Evolutionary conservation across 2,329 filamentous ascomycete genomes (phyloP).

Genomic region (Xylaria sp.): DNA sequence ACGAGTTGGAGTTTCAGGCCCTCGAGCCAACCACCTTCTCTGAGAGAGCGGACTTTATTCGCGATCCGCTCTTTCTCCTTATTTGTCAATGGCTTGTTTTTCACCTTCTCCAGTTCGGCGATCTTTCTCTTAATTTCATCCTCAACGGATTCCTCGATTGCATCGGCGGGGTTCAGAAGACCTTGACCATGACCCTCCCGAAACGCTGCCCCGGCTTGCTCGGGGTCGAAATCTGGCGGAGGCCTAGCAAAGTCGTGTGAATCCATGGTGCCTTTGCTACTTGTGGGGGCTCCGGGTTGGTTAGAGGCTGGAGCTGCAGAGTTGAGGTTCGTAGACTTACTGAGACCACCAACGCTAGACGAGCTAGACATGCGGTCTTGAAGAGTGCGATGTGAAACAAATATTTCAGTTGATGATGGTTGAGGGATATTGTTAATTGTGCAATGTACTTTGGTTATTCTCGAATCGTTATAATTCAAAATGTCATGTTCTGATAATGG

Average conservation of each 20-base stretch:
- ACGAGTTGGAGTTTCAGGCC: constrained; percentile 32
- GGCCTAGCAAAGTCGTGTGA: constrained; percentile 27
- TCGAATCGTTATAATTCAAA: background rate
- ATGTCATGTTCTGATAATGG: background rate
- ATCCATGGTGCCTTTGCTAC: background rate
- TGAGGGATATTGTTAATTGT: background rate
- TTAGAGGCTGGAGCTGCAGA: background rate
- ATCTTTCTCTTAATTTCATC: constrained; percentile 35
- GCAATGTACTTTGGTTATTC: background rate
- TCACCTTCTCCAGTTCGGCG: constrained; percentile 24
- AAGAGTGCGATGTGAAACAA: background rate
- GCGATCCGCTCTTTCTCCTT: constrained; percentile 36
- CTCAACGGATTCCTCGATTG: constrained; percentile 36
- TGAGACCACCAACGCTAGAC: background rate
- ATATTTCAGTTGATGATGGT: background rate
- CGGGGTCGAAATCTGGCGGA: constrained; percentile 35
- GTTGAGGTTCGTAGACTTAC: background rate
- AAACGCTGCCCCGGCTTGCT: constrained; percentile 16
- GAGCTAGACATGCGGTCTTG: background rate
- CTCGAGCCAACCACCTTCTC: constrained; percentile 39
- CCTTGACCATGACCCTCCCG: constrained; percentile 7
- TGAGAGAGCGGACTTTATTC: constrained; percentile 22
- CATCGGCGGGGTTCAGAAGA: constrained; percentile 8
- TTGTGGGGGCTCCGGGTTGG: constrained; percentile 1
- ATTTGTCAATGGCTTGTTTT: constrained; percentile 2